A percentile compares a stretch with the other conserved stretches of the same genome.
These are phyloP conservation scores for Rhynchospora pubera DNA, from an alignment of 176 grass and related monocot genomes.

Conservation along the genomic window DNA sequence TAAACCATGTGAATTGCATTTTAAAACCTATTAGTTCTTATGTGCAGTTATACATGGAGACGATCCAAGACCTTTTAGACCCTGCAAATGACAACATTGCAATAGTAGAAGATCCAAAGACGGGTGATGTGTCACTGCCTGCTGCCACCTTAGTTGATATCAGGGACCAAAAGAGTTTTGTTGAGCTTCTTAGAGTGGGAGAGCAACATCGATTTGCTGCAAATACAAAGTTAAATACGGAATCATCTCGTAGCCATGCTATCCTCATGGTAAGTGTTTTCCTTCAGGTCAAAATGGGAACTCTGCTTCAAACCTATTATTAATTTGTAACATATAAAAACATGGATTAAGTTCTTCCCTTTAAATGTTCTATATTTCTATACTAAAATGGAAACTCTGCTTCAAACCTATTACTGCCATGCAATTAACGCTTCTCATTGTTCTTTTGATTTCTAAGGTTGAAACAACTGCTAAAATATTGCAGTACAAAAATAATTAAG, in stretches of 20 bases:
- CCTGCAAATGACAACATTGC: conserved; percentile 98
- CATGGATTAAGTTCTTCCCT: background rate
- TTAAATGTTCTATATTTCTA: background rate
- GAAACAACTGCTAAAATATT: background rate
- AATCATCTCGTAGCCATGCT: conserved; percentile 96
- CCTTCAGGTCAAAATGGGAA: background rate
- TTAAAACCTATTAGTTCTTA: background rate
- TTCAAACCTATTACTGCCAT: background rate
- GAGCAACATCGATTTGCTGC: conserved; percentile 93
- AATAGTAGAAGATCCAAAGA: conserved; percentile 96
- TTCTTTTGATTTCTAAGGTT: background rate
- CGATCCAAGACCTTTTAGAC: conserved; percentile 96
- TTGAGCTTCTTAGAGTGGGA: conserved; percentile 88
- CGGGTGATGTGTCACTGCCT: conserved; percentile 90
- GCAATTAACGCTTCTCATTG: background rate
- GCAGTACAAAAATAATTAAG: background rate
- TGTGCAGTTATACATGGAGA: conserved; percentile 96
- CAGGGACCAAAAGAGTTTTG: conserved; percentile 88
- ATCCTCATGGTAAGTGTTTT: conserved; percentile 74
- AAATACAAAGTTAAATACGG: conserved; percentile 96
- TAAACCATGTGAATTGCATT: too few relatives aligned
- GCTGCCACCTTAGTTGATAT: conserved; percentile 80
- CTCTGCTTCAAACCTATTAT: background rate
- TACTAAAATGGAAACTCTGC: background rate
- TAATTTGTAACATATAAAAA: background rate